Conservation (phyloP, 805 yeast species). For the Saccharomycopsis microspora region DNA sequence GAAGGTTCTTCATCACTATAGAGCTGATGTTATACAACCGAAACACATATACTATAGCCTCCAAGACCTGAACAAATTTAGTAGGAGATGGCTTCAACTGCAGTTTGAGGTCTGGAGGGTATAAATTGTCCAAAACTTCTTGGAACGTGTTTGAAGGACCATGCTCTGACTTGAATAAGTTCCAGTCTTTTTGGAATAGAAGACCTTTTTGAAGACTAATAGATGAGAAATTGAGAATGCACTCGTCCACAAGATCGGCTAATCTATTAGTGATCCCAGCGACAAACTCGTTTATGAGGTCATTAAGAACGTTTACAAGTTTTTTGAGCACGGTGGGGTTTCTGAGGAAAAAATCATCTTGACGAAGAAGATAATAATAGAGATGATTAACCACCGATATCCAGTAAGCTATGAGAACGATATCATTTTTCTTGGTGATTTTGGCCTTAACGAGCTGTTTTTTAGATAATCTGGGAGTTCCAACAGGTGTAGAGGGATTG, state of each 20-base stretch:
- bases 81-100: slow-evolving; percentile 86
- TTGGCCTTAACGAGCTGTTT: neutral
- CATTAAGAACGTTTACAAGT: slow-evolving; percentile 40
- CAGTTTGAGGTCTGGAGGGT: slow-evolving; percentile 75
- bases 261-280: slow-evolving; percentile 55
- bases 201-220: slow-evolving; percentile 55
- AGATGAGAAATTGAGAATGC: slow-evolving; percentile 64
- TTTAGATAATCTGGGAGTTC: neutral
- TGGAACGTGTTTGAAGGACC: slow-evolving; percentile 30
- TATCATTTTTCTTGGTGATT: slow-evolving; percentile 29
- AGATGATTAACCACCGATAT: slow-evolving; percentile 67
- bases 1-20: slow-evolving; percentile 63
- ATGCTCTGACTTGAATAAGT: slow-evolving; percentile 32
- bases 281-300: slow-evolving; percentile 53
- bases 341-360: slow-evolving; percentile 37
- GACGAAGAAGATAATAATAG: slow-evolving; percentile 60
- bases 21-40: slow-evolving; percentile 76
- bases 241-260: slow-evolving; percentile 45
- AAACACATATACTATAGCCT: slow-evolving; percentile 78
- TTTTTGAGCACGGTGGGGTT: slow-evolving; percentile 56
- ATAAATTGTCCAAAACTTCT: slow-evolving; percentile 62
- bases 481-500: neutral
- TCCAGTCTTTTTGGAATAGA: slow-evolving; percentile 68
- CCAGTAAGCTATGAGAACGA: slow-evolving; percentile 77
- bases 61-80: slow-evolving; percentile 72